Evolutionary conservation across 495 filamentous ascomycete species (phyloP).

Genomic region (Talaromyces proteolyticus): DNA sequence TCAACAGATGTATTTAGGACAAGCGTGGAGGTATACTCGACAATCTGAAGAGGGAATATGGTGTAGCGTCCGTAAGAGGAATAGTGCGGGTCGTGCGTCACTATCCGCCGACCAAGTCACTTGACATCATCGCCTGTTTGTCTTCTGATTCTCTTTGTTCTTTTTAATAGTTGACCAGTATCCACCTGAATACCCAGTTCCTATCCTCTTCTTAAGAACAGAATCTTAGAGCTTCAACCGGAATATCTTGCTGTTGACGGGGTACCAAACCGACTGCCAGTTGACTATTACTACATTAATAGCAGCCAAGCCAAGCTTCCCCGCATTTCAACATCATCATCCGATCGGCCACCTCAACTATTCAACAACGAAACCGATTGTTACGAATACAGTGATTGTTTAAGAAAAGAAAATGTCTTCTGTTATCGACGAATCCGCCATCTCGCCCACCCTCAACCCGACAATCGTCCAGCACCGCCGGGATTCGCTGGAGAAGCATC

Average conservation of each 20-base stretch:
- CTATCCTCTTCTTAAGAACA: too few species aligned
- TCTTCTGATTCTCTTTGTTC: too few species aligned
- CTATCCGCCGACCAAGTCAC: not conserved
- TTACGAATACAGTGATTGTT: not conserved
- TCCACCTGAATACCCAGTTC: too few species aligned
- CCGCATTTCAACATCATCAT: too few species aligned
- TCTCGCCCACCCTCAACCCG: slow-evolving; percentile 41
- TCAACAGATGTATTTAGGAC: slow-evolving; percentile 19
- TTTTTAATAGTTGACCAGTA: too few species aligned
- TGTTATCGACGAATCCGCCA: slow-evolving; percentile 30
- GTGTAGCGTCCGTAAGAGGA: too few species aligned
- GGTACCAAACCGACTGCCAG: too few species aligned
- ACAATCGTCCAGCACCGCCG: slow-evolving; percentile 53
- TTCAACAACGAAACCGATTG: not conserved
- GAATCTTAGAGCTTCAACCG: too few species aligned
- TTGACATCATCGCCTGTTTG: not conserved
- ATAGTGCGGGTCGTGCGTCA: not conserved
- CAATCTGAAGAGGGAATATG: too few species aligned
- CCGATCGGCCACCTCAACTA: too few species aligned
- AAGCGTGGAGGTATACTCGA: slow-evolving; percentile 23
- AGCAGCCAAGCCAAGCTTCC: slow-evolving; percentile 1
- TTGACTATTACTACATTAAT: too few species aligned
- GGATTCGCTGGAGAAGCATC: slow-evolving; percentile 84
- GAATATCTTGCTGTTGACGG: too few species aligned
- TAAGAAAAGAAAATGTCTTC: slow-evolving; percentile 4